A percentile compares a stretch with the other conserved stretches of the same genome.
Conservation (phyloP, 495 filamentous ascomycete species). For the Trichocladium antarcticum region DNA sequence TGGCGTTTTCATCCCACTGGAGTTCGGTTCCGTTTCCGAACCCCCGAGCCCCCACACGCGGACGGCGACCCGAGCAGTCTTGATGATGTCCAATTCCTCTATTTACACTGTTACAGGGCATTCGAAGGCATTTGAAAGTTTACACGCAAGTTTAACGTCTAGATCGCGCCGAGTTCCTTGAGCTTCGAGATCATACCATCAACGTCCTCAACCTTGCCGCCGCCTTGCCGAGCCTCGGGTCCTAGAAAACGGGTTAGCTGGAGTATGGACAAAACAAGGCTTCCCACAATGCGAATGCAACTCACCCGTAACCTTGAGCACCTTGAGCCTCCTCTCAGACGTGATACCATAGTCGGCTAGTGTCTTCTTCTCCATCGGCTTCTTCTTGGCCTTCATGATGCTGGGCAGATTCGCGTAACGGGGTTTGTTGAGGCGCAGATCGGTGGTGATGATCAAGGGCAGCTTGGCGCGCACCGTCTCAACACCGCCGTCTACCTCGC, state of each 20-base stretch:
- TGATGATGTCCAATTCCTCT: not conserved
- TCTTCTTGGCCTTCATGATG: slow-evolving; percentile 99
- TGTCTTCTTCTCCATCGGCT: slow-evolving; percentile 84
- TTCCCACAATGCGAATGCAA: slow-evolving; percentile 9
- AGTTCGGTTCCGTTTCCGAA: not conserved
- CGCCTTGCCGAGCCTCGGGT: slow-evolving; percentile 78
- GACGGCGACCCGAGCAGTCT: not conserved
- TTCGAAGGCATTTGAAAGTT: not conserved
- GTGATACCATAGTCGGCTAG: slow-evolving; percentile 70
- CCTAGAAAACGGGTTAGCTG: slow-evolving; percentile 39
- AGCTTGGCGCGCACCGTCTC: slow-evolving; percentile 78
- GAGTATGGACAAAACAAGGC: not conserved
- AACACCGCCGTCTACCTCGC: slow-evolving; percentile 90
- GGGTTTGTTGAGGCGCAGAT: slow-evolving; percentile 89
- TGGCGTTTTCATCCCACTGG: not conserved
- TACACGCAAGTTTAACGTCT: slow-evolving; percentile 17
- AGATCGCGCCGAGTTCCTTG: slow-evolving; percentile 92
- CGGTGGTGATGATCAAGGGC: slow-evolving; percentile 88
- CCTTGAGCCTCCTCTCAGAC: slow-evolving; percentile 66
- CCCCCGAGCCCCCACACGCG: not conserved
- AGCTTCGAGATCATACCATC: slow-evolving; percentile 83
- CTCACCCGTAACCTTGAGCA: slow-evolving; percentile 72
- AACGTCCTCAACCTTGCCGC: slow-evolving; percentile 93
- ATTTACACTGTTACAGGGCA: too few species aligned
- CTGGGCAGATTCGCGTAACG: slow-evolving; percentile 91